A percentile compares a stretch with the other conserved stretches of the same genome.
These are phyloP conservation scores for Gyrodon tennesseensis DNA, from an alignment of 1,284 basidiomycete species.

Conservation along the genomic window DNA sequence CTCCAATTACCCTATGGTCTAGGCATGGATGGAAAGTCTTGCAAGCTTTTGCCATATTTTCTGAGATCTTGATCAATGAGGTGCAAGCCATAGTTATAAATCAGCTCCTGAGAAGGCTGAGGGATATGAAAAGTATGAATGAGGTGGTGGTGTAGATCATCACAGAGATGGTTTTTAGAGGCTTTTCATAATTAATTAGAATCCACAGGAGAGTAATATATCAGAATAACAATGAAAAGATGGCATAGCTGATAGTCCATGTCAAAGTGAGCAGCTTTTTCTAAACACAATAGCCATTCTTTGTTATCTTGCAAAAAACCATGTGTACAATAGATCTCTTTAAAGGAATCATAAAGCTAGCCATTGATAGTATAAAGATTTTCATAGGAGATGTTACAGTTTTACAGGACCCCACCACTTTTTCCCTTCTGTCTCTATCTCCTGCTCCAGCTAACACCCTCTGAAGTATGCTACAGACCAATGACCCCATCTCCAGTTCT, in stretches of 20 bases:
- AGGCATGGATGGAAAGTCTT: slow-evolving; percentile 44
- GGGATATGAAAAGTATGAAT: slow-evolving; percentile 10
- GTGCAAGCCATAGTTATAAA: background rate
- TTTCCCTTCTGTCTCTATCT: no score
- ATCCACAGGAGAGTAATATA: slow-evolving; percentile 33
- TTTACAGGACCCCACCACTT: no score
- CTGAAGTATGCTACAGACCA: no score
- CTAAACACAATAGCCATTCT: slow-evolving; percentile 43
- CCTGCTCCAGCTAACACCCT: no score
- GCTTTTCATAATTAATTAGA: slow-evolving; percentile 38
- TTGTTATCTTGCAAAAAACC: slow-evolving; percentile 47
- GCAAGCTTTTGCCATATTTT: slow-evolving; percentile 29
- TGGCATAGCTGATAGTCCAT: slow-evolving; percentile 35
- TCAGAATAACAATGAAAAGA: slow-evolving; percentile 43
- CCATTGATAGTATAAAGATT: slow-evolving; percentile 36
- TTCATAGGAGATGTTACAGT: no score
- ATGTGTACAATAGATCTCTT: slow-evolving; percentile 38
- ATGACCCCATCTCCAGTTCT: no score
- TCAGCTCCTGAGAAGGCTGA: background rate
- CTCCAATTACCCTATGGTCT: slow-evolving; percentile 38
- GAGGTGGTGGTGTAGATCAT: slow-evolving; percentile 32
- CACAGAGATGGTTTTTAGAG: slow-evolving; percentile 37
- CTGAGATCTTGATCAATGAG: background rate
- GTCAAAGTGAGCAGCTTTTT: slow-evolving; percentile 40
- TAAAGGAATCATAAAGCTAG: slow-evolving; percentile 30